A percentile compares a stretch with the other conserved stretches of the same genome.
phyloP scores from a whole-genome alignment of 305 asterid genomes.

The Euphrasia arctica region DNA sequence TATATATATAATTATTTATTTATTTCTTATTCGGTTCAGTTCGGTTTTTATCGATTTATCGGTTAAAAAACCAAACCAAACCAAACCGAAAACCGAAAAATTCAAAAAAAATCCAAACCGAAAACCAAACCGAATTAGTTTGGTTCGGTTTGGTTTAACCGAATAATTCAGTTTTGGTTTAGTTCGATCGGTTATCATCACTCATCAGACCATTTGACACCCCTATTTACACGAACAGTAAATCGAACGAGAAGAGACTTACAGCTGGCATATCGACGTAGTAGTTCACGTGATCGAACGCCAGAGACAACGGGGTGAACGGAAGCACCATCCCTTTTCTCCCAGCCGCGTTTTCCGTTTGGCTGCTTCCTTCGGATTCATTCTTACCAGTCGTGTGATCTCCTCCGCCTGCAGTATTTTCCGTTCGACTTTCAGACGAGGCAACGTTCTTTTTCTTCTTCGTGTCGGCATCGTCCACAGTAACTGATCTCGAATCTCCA shows the following conservation, averaged over 20 bases:
- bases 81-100: too few species aligned
- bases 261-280: constrained; percentile 94
- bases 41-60: too few species aligned
- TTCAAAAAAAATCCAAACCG: too few species aligned
- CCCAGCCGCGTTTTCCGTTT: constrained; percentile 27
- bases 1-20: too few species aligned
- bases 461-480: constrained; percentile 37
- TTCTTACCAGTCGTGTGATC: constrained; percentile 36
- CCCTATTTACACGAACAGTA: not conserved
- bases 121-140: too few species aligned
- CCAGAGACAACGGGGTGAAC: constrained; percentile 77
- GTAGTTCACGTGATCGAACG: constrained; percentile 79
- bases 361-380: constrained; percentile 31
- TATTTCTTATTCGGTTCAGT: too few species aligned
- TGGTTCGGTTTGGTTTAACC: too few species aligned
- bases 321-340: constrained; percentile 95
- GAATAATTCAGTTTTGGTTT: too few species aligned
- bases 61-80: too few species aligned
- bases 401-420: constrained; percentile 36
- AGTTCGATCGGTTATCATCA: too few species aligned
- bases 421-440: constrained; percentile 26
- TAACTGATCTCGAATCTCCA: constrained; percentile 63
- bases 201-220: too few species aligned
- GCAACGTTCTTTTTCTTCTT: constrained; percentile 32
- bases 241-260: constrained; percentile 34